Conservation (phyloP, 192 early-diverging fungal genomes). For the Backusella tuberculispora region DNA sequence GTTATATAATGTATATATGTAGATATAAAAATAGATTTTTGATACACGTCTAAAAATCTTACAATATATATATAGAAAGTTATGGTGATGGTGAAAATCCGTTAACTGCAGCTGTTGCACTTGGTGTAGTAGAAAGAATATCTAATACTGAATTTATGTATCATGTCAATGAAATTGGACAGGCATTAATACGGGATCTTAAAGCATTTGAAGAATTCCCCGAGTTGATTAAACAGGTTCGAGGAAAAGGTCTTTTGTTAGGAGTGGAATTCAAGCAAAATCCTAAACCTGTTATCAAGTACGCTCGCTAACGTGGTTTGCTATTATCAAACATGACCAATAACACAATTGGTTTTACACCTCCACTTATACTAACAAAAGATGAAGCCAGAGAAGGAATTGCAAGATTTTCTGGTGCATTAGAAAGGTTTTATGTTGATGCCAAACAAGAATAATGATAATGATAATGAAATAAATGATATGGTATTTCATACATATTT, state of each 20-base stretch:
- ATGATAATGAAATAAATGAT: not conserved
- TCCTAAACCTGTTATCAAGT: slow-evolving; percentile 63
- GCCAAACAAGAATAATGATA: not conserved
- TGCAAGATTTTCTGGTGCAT: slow-evolving; percentile 4
- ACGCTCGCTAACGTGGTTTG: slow-evolving; percentile 72
- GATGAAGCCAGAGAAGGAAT: slow-evolving; percentile 74
- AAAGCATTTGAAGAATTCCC: slow-evolving; percentile 45
- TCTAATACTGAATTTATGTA: slow-evolving; percentile 69
- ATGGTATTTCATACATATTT: not conserved
- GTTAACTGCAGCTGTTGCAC: slow-evolving; percentile 81
- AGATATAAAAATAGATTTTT: not conserved
- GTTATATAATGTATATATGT: not conserved
- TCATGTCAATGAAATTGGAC: slow-evolving; percentile 66
- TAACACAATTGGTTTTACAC: slow-evolving; percentile 88
- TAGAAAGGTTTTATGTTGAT: not conserved
- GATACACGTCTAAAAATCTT: not conserved
- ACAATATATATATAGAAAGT: slow-evolving; percentile 93
- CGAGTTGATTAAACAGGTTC: slow-evolving; percentile 68
- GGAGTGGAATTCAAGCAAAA: slow-evolving; percentile 78
- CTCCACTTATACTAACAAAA: slow-evolving; percentile 80
- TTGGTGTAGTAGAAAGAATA: slow-evolving; percentile 71
- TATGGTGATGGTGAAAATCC: slow-evolving; percentile 83
- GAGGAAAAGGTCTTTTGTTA: slow-evolving; percentile 83
- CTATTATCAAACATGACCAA: slow-evolving; percentile 74
- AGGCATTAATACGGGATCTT: slow-evolving; percentile 57